Percentiles rank a stretch among this genome's conserved stretches.
Conservation (phyloP, 2,329 filamentous ascomycete species). For the Aspergillus sp. region DNA sequence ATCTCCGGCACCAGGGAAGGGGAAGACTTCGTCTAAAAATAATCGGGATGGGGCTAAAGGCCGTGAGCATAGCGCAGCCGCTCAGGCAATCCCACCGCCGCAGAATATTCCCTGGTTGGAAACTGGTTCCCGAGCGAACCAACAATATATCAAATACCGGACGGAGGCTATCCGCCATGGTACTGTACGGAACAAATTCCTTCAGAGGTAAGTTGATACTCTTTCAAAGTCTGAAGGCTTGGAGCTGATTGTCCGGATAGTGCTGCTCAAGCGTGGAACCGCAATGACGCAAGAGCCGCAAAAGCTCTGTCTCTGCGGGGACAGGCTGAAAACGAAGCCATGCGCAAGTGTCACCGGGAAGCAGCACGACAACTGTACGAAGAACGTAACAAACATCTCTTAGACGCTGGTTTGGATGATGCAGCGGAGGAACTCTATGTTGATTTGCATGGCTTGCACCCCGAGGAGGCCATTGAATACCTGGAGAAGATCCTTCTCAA, state of each 20-base stretch:
- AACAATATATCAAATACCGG: constrained; percentile 90
- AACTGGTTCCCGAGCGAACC: constrained; percentile 87
- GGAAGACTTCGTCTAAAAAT: constrained; percentile 59
- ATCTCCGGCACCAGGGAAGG: constrained; percentile 67
- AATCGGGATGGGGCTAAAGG: constrained; percentile 63
- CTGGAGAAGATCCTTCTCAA: constrained; percentile 84
- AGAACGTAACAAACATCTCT: constrained; percentile 76
- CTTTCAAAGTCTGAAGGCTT: not conserved
- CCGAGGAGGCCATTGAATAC: constrained; percentile 94
- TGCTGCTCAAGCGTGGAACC: constrained; percentile 97
- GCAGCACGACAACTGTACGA: constrained; percentile 91
- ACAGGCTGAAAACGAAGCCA: constrained; percentile 94
- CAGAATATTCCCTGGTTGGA: constrained; percentile 96
- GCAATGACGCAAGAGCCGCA: constrained; percentile 92
- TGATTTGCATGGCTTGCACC: constrained; percentile 96
- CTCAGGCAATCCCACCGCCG: constrained; percentile 80
- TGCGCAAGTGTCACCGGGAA: constrained; percentile 95
- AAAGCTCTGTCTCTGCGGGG: constrained; percentile 92
- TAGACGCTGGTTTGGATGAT: constrained; percentile 44
- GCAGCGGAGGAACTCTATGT: constrained; percentile 77
- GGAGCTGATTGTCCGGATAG: constrained; percentile 49
- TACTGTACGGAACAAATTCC: constrained; percentile 91
- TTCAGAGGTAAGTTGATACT: constrained; percentile 71
- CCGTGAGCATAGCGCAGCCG: constrained; percentile 76
- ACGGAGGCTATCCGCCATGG: constrained; percentile 97